Base-by-base conservation (phyloP, 768 basidiomycete genomes). In the Xerocomellus intermedius region DNA sequence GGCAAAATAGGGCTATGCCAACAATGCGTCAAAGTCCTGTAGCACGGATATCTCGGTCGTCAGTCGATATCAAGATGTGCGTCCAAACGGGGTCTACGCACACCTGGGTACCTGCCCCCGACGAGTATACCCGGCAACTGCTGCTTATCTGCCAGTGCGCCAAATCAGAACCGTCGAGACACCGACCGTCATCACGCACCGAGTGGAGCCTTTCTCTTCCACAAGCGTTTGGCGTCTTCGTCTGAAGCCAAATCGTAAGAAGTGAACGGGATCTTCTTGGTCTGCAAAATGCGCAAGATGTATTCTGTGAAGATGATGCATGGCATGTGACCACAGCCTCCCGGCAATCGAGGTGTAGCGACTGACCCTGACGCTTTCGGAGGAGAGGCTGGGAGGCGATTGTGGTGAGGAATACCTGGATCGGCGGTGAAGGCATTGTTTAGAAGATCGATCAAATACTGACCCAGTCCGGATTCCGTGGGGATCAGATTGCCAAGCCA, bases 231-330 rank as follows among this genome's bases (percentile, higher is more conserved):
- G 16, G 91, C 90, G 19, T 84, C 80, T 64, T 87, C 86, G 65
- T 94, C 90, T 5, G 87, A 90, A 28, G 91, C 91, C 37, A 94
- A 79, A 71, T 94, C 91, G 65, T 91, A 94, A 10, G 88, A 86
- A 1, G 76, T 84, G 73, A 86, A 94, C 8, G 83, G 78, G 48
- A 93, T 88, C 75, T 89, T 92, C 81, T 91, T 90, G 68, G 86
- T 84, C 70, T 94, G 91, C 49, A 94, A 76, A 50, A 87, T 88
- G 47, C 91, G 84, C 51, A 94, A 69, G 41, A 94, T 74, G 65
- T 91, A 92, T 65, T 94, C 91, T 92, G 69, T 35, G 30, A 10
- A 32, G 37, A 48, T 8, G 14, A 41, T 39, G 38, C 21, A 35
- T 48, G 7, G 33, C 30, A 30, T 21, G 35, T 45, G 42, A 47